Percentiles rank a stretch among this genome's conserved stretches.
These are phyloP conservation scores for Bacidia gigantensis DNA, from an alignment of 495 filamentous ascomycete genomes.

Conservation along the genomic window DNA sequence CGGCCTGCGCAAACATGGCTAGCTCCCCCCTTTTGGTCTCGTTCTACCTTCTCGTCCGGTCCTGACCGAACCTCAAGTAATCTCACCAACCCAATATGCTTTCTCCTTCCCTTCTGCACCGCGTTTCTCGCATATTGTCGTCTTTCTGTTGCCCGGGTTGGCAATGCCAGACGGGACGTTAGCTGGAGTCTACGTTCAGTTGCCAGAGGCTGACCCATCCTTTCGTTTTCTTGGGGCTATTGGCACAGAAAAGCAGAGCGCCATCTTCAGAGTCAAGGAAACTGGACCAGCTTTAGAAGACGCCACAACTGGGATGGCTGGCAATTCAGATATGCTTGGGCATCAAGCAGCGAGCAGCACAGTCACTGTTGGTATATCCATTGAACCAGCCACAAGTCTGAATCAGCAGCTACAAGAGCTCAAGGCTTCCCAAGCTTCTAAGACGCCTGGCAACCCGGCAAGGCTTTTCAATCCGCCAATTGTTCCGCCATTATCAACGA, in stretches of 20 bases:
- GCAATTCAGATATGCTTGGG: slow-evolving; percentile 18
- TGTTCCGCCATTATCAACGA: slow-evolving; percentile 37
- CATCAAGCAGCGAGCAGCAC: slow-evolving; percentile 19
- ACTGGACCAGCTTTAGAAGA: slow-evolving; percentile 23
- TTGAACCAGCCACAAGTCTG: slow-evolving; percentile 66
- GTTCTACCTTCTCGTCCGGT: slow-evolving; percentile 44
- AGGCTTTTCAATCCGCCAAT: no score
- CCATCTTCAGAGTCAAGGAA: slow-evolving; percentile 60
- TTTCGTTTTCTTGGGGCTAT: slow-evolving; percentile 82
- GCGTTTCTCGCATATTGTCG: slow-evolving; percentile 62
- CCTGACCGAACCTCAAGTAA: slow-evolving; percentile 43
- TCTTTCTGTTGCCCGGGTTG: slow-evolving; percentile 78
- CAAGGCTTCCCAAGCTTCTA: slow-evolving; percentile 26
- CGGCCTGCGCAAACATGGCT: slow-evolving; percentile 7
- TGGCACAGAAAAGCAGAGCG: slow-evolving; percentile 73
- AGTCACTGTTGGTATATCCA: slow-evolving; percentile 58
- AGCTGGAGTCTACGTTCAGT: slow-evolving; percentile 76
- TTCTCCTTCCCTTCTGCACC: slow-evolving; percentile 46
- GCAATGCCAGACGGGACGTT: slow-evolving; percentile 60
- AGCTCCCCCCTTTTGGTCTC: slow-evolving; percentile 34
- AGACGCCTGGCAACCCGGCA: slow-evolving; percentile 20
- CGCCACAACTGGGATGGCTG: slow-evolving; percentile 29
- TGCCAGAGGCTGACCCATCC: slow-evolving; percentile 34
- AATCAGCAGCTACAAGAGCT: slow-evolving; percentile 48
- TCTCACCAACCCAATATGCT: slow-evolving; percentile 54